These are phyloP conservation scores for Bremia lactucae DNA, from an alignment of 352 stramenopile species.

Conservation along the genomic window DNA sequence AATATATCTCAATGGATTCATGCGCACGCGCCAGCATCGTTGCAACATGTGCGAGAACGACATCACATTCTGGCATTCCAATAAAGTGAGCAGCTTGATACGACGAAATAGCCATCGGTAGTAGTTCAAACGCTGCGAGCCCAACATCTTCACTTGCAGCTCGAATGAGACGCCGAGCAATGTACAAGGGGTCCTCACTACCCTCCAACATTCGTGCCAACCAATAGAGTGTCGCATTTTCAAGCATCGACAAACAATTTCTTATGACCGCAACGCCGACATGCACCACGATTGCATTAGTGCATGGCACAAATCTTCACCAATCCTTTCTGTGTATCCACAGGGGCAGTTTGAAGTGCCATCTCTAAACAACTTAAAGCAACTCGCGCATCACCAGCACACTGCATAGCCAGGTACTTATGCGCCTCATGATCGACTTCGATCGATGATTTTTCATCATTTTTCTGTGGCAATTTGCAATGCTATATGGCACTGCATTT, in stretches of 20 bases:
- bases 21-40: constrained; percentile 68
- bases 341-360: constrained; percentile 39
- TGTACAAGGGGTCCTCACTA: constrained; percentile 75
- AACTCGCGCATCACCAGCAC: constrained; percentile 67
- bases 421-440: constrained; percentile 47
- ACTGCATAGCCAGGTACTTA: constrained; percentile 57
- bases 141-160: constrained; percentile 82
- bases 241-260: no score
- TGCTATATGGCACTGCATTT: constrained; percentile 2
- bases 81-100: constrained; percentile 70
- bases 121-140: constrained; percentile 50
- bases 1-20: constrained; percentile 80
- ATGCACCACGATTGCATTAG: constrained; percentile 75
- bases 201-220: constrained; percentile 79
- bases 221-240: constrained; percentile 78
- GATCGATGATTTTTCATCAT: constrained; percentile 9
- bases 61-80: constrained; percentile 82
- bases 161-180: constrained; percentile 70
- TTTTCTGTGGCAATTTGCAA: constrained; percentile 1
- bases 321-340: constrained; percentile 17
- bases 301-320: constrained; percentile 68
- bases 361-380: constrained; percentile 81
- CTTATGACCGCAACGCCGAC: no score
- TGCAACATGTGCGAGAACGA: constrained; percentile 69
- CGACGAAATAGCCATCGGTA: constrained; percentile 53